Conservation (phyloP, 1,139 yeast species). For the Yamadazyma siamensis region DNA sequence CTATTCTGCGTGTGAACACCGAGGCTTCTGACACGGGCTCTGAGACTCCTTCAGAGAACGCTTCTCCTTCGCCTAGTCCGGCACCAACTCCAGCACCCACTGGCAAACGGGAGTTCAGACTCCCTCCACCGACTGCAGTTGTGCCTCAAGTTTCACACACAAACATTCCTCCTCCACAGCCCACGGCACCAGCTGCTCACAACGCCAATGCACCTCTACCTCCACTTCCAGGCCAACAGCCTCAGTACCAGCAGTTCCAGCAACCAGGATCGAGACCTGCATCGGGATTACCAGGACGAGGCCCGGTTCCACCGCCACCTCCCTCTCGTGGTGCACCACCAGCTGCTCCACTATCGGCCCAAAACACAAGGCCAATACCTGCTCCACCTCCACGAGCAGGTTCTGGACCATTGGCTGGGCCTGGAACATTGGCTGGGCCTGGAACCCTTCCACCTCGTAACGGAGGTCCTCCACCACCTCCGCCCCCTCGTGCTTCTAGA, state of each 20-base stretch:
- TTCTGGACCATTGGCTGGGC: constrained; percentile 26
- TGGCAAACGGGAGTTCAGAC: constrained; percentile 20
- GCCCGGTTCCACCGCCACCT: constrained; percentile 26
- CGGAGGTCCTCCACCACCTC: constrained; percentile 20
- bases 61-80: constrained; percentile 16
- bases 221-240: constrained; percentile 17
- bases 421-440: no score
- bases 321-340: constrained; percentile 18
- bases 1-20: not conserved
- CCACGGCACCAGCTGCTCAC: not conserved
- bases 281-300: constrained; percentile 12
- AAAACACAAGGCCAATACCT: constrained; percentile 15
- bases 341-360: constrained; percentile 19
- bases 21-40: constrained; percentile 6
- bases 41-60: constrained; percentile 10
- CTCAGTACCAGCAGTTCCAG: constrained; percentile 17
- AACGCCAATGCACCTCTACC: constrained; percentile 13
- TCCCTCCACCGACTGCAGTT: constrained; percentile 24
- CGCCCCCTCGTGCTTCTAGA: constrained; percentile 11
- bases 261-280: constrained; percentile 17
- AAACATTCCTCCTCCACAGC: constrained; percentile 19
- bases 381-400: constrained; percentile 17
- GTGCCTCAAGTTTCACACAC: constrained; percentile 34
- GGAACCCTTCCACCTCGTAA: constrained; percentile 30
- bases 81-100: constrained; percentile 11